A percentile compares a stretch with the other conserved stretches of the same genome.
These are phyloP conservation scores for Chondrus crispus DNA, from an alignment of 23 red algal genomes.

Conservation along the genomic window DNA sequence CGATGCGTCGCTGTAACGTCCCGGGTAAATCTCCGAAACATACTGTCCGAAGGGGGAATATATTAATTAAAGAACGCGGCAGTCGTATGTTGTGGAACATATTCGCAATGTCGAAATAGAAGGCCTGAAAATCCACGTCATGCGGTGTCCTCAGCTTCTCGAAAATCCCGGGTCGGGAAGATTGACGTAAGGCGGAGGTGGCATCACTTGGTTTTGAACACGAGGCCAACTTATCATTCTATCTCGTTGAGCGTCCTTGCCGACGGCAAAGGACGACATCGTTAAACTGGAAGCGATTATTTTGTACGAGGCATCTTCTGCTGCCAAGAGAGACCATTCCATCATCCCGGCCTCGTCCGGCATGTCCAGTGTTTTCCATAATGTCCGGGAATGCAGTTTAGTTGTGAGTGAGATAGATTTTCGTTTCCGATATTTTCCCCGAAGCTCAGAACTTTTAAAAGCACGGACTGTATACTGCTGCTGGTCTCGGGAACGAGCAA, in stretches of 20 bases:
- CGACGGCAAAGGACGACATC: not conserved
- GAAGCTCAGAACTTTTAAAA: not conserved
- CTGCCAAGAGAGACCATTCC: not conserved
- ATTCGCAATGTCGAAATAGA: conserved; percentile 7
- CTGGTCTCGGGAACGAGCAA: not conserved
- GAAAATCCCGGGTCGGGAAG: conserved; percentile 11
- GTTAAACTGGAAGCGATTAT: not conserved
- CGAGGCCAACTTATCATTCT: not conserved
- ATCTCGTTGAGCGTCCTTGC: not conserved
- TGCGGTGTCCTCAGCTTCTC: not conserved
- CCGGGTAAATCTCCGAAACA: not conserved
- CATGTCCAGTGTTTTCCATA: not conserved
- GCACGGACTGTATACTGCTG: no score
- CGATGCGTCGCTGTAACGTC: not conserved
- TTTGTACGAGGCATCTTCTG: not conserved
- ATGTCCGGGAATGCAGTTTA: not conserved
- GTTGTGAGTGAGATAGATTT: not conserved
- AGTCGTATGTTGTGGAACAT: conserved; percentile 29
- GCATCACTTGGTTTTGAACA: not conserved
- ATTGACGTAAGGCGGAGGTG: not conserved
- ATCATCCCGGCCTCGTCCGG: not conserved
- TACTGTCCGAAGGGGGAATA: not conserved
- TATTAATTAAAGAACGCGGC: not conserved
- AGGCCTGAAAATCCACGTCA: not conserved
- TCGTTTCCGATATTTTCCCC: not conserved